phyloP scores from a whole-genome alignment of 1,139 yeast genomes.

The Yamadazyma siamensis region DNA sequence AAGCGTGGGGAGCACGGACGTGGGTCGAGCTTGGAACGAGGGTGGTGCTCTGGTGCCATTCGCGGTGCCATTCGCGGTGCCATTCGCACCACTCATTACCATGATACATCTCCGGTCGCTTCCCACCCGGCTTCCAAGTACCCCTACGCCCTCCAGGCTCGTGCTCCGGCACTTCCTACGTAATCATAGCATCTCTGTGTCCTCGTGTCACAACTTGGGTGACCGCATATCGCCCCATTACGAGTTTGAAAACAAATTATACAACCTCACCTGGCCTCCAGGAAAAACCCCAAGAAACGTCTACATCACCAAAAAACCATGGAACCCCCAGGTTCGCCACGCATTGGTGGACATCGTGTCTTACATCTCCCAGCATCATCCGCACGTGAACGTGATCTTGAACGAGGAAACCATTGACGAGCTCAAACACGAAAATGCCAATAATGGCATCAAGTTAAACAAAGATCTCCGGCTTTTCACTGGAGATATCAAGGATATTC shows the following conservation, averaged over 20 bases:
- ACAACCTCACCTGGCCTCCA: constrained; percentile 40
- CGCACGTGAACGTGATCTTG: constrained; percentile 73
- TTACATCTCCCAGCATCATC: constrained; percentile 54
- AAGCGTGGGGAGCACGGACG: background rate
- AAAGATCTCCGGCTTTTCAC: constrained; percentile 34
- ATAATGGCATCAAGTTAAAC: constrained; percentile 6
- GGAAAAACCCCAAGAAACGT: constrained; percentile 59
- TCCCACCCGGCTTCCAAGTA: too few relatives aligned
- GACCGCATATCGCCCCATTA: constrained; percentile 19
- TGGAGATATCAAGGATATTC: constrained; percentile 57
- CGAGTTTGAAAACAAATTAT: constrained; percentile 45
- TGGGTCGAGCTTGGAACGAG: background rate
- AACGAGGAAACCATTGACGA: constrained; percentile 76
- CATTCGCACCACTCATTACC: background rate
- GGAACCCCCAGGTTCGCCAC: constrained; percentile 60
- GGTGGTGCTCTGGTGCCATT: too few relatives aligned
- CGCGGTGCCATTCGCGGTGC: background rate
- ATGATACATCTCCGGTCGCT: too few relatives aligned
- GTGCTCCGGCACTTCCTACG: too few relatives aligned
- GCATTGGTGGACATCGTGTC: constrained; percentile 67
- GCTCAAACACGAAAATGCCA: constrained; percentile 38
- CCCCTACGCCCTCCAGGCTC: too few relatives aligned
- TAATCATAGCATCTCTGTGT: background rate
- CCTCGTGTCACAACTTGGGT: constrained; percentile 13
- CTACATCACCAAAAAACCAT: constrained; percentile 79